Conservation (phyloP, 2,329 filamentous ascomycete genomes). For the Neofusicoccum ribis region DNA sequence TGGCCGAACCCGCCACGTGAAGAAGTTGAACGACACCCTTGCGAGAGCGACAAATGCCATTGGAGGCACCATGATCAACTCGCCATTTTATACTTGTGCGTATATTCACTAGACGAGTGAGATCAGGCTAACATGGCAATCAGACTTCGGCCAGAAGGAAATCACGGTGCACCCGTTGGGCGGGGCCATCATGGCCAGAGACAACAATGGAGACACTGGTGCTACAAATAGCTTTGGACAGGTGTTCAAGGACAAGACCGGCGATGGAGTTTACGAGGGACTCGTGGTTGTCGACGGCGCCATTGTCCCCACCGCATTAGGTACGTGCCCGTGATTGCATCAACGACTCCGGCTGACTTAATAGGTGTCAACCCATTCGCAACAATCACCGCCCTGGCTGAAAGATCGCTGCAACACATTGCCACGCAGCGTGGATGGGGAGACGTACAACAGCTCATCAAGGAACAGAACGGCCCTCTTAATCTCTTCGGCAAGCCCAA, state of each 20-base stretch:
- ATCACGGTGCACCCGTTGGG: slow-evolving; percentile 68
- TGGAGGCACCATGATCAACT: slow-evolving; percentile 61
- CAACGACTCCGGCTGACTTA: neutral
- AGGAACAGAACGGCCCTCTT: slow-evolving; percentile 29
- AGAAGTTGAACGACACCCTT: slow-evolving; percentile 54
- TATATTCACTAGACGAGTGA: neutral
- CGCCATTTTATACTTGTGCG: slow-evolving; percentile 50
- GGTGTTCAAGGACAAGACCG: slow-evolving; percentile 52
- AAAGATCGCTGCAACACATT: slow-evolving; percentile 59
- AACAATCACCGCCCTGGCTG: slow-evolving; percentile 68
- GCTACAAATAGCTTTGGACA: slow-evolving; percentile 64
- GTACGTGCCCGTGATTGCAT: slow-evolving; percentile 27
- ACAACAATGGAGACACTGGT: slow-evolving; percentile 58
- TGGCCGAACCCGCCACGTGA: slow-evolving; percentile 56
- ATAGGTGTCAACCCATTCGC: slow-evolving; percentile 63
- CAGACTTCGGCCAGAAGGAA: slow-evolving; percentile 38
- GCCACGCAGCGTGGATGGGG: slow-evolving; percentile 39
- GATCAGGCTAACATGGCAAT: too few species aligned
- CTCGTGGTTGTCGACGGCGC: slow-evolving; percentile 64
- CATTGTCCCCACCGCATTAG: slow-evolving; percentile 61
- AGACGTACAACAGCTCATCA: too few species aligned
- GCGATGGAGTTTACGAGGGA: slow-evolving; percentile 55
- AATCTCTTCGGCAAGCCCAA: slow-evolving; percentile 21
- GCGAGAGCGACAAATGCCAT: slow-evolving; percentile 57
- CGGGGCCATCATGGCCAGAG: slow-evolving; percentile 63